Evolutionary conservation across 768 basidiomycete species (phyloP), one percentile per base, ranked within the genome.

Genomic region (Tephrocybe sp.): DNA sequence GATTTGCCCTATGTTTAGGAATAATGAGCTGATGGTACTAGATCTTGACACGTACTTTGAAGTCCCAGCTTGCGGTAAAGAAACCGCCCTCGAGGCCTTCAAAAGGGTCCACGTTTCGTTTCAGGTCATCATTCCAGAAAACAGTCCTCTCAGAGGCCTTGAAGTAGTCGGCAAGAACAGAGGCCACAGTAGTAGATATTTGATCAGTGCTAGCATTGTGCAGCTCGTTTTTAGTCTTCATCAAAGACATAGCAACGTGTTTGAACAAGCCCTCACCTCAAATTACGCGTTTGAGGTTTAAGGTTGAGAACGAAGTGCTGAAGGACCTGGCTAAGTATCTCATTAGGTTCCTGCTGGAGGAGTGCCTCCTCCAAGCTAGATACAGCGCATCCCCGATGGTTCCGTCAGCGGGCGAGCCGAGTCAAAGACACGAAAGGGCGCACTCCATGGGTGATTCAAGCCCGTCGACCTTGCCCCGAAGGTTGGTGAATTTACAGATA

Each of bases 251-350:
- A 52, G 54, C 55, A 63, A 58, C 48, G 51, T 55, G 59, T 56
- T 49, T 40, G 51, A 68, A 67, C 64, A 66, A 66, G 69, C 68
- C 65, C 83, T 70, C 70, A 89, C 89, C 86, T 88, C 69, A 90
- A 77, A 76, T 91, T 91, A 86, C 89, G 87, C 84, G 89, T 87
- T 68, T 86, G 86, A 16, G 91, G 89, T 63, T 84, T 82, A 59
- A 93, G 80, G 68, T 90, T 92, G 59, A 85, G 74, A 59, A 93
- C 78, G 65, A 93, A 92, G 52, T 84, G 80, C 51, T 76, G 75
- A 18, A 93, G 82, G 59, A 92, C 73, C 62, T 81, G 78, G 36
- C 83, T 85, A 55, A 93, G 74, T 59, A 92, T 77, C 51, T 80
- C 75, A 66, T 89, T 84, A 48, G 85, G 82, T 68, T 83, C 88